A percentile compares a stretch with the other conserved stretches of the same genome.
phyloP scores from a whole-genome alignment of 768 basidiomycete species.

The Tulasnella sp. region DNA sequence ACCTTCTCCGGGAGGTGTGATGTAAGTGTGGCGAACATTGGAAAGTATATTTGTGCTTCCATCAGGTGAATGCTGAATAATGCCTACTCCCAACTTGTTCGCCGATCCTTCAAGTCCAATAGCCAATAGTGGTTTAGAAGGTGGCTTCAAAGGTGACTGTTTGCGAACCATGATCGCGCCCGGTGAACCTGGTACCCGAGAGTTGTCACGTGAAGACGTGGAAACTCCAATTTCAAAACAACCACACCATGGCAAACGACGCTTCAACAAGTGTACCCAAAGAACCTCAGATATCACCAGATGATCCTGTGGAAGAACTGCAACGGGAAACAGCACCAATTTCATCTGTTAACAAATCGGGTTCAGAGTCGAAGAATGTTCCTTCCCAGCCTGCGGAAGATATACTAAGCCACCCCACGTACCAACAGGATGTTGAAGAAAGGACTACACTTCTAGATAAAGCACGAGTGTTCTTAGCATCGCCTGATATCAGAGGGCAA shows the following conservation, averaged over 20 bases:
- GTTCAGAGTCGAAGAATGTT: background rate
- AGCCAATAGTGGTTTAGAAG: constrained; percentile 39
- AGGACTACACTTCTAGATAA: constrained; percentile 11
- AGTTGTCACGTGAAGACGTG: too few species aligned
- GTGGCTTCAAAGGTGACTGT: constrained; percentile 12
- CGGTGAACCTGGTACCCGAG: background rate
- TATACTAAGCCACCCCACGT: background rate
- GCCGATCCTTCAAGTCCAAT: constrained; percentile 96
- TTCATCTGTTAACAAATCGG: background rate
- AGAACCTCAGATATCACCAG: background rate
- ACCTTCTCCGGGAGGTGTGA: constrained; percentile 97
- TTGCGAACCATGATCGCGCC: background rate
- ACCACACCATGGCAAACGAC: background rate
- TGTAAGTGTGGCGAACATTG: constrained; percentile 95
- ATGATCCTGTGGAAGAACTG: background rate
- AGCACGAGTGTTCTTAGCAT: constrained; percentile 13
- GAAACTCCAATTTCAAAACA: too few species aligned
- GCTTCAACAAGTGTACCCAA: background rate
- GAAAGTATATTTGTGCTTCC: constrained; percentile 67
- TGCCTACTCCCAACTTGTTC: constrained; percentile 91
- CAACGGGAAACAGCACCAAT: background rate
- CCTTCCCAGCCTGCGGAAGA: constrained; percentile 6
- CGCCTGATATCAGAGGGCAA: constrained; percentile 10
- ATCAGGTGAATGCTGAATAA: constrained; percentile 66
- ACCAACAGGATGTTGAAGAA: background rate